Evolutionary conservation across 768 basidiomycete genomes (phyloP).

Genomic region (Stropharia rugosoannulata): DNA sequence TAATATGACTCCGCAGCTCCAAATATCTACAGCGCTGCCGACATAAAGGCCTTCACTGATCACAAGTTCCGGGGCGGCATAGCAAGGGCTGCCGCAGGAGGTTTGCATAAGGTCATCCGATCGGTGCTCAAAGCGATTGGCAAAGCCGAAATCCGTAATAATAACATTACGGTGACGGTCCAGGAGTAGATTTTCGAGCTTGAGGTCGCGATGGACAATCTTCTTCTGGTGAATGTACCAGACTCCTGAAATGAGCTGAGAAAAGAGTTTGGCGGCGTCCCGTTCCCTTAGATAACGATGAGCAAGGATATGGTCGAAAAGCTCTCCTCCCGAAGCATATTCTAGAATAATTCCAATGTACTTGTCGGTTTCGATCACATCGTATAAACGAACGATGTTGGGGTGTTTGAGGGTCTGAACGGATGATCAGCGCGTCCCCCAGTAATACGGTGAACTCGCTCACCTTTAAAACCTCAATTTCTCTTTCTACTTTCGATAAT

Average conservation of each 20-base stretch:
- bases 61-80: conserved; percentile 97
- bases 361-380: conserved; percentile 99
- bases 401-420: conserved; percentile 89
- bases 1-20: conserved; percentile 93
- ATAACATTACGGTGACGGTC: conserved; percentile 98
- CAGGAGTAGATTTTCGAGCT: conserved; percentile 95
- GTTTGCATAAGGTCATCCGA: conserved; percentile 98
- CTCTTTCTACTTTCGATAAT: conserved; percentile 94
- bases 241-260: conserved; percentile 97
- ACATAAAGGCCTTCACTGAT: conserved; percentile 97
- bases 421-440: conserved; percentile 11
- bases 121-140: conserved; percentile 94
- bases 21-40: conserved; percentile 97
- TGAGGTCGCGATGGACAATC: conserved; percentile 98
- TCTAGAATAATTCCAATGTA: conserved; percentile 99
- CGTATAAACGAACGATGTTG: conserved; percentile 96
- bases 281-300: conserved; percentile 94
- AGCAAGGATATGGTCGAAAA: conserved; percentile 98
- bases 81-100: conserved; percentile 95
- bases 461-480: conserved; percentile 96
- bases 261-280: conserved; percentile 94
- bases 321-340: conserved; percentile 96
- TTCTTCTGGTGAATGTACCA: conserved; percentile 99
- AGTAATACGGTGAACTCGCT: conserved; percentile 26
- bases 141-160: conserved; percentile 99